Evolutionary conservation across 1,139 yeast species (phyloP).

Genomic region (Pichia norvegensis): DNA sequence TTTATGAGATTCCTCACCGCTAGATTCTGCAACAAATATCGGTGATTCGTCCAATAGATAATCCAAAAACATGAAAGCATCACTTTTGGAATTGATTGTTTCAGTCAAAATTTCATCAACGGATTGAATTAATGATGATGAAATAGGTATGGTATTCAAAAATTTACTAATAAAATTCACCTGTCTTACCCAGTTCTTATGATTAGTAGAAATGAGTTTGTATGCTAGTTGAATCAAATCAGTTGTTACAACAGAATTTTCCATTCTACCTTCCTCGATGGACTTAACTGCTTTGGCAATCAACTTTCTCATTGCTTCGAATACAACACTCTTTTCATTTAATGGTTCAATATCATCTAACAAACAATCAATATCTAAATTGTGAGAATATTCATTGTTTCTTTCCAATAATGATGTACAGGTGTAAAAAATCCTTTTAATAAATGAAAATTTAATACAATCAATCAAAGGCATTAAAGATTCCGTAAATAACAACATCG

Average conservation of each 20-base stretch:
- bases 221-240: slow-evolving; percentile 11
- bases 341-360: slow-evolving; percentile 11
- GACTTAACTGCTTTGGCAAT: not conserved
- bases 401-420: slow-evolving; percentile 20
- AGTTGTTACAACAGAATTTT: slow-evolving; percentile 6
- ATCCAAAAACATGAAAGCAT: not conserved
- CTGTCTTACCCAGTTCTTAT: slow-evolving; percentile 17
- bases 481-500: slow-evolving; percentile 36
- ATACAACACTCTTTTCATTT: not conserved
- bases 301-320: not conserved
- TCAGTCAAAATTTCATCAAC: slow-evolving; percentile 7
- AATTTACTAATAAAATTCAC: slow-evolving; percentile 14
- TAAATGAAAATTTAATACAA: slow-evolving; percentile 15
- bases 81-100: not conserved
- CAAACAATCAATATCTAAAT: slow-evolving; percentile 19
- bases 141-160: slow-evolving; percentile 14
- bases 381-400: slow-evolving; percentile 8
- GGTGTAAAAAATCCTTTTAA: slow-evolving; percentile 19
- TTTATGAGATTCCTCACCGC: not conserved
- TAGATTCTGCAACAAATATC: too few species aligned
- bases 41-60: not conserved
- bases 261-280: slow-evolving; percentile 2
- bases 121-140: slow-evolving; percentile 4
- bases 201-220: slow-evolving; percentile 15
- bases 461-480: slow-evolving; percentile 36